Conservation (phyloP, 2,329 filamentous ascomycete species). For the Diplodia intermedia region DNA sequence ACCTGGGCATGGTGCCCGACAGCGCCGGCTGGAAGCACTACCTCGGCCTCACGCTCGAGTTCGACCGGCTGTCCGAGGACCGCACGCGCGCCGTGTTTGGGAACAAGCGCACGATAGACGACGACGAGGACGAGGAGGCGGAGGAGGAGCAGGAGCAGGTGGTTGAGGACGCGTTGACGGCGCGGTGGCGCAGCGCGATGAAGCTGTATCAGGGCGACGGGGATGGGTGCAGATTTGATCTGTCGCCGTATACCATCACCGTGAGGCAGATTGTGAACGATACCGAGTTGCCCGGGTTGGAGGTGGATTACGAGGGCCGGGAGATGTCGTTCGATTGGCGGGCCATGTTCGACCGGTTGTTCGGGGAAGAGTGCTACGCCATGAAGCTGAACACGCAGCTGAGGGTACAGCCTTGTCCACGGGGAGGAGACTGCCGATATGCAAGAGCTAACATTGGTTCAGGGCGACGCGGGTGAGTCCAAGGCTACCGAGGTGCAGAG, state of each 20-base stretch:
- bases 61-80: slow-evolving; percentile 10
- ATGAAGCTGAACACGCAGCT: slow-evolving; percentile 8
- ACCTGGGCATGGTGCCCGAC: slow-evolving; percentile 20
- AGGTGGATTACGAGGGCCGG: slow-evolving; percentile 36
- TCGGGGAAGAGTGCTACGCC: slow-evolving; percentile 39
- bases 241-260: slow-evolving; percentile 44
- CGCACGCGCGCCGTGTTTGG: slow-evolving; percentile 14
- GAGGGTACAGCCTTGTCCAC: not conserved
- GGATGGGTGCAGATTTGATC: slow-evolving; percentile 38
- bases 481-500: slow-evolving; percentile 10
- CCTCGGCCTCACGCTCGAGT: not conserved
- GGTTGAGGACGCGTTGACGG: slow-evolving; percentile 1
- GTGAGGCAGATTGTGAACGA: slow-evolving; percentile 45
- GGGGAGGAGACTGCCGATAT: not conserved
- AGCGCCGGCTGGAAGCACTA: not conserved
- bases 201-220: slow-evolving; percentile 11
- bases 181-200: slow-evolving; percentile 10
- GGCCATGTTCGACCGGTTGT: slow-evolving; percentile 42
- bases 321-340: slow-evolving; percentile 42
- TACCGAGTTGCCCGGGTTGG: slow-evolving; percentile 40
- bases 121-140: not conserved
- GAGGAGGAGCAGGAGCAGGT: not conserved
- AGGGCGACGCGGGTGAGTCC: not conserved
- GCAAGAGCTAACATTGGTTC: not conserved
- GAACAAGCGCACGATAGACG: not conserved